These are phyloP conservation scores for Aspergillus cavernicola DNA, from an alignment of 495 filamentous ascomycete species.

Conservation along the genomic window DNA sequence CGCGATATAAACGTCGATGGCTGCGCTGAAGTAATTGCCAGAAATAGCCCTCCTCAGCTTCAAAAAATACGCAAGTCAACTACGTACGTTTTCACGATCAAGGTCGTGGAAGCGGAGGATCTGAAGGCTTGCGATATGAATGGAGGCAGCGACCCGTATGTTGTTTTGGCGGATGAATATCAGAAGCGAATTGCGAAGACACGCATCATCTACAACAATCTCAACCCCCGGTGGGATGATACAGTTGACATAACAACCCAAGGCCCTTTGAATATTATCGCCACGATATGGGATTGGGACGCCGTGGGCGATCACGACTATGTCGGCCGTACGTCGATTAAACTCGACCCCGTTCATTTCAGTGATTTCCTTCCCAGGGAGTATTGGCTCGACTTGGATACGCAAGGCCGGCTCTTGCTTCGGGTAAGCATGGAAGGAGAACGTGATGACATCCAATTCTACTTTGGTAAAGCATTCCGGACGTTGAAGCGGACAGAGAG, in stretches of 20 bases:
- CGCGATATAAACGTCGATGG: conserved; percentile 88
- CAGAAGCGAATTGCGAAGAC: conserved; percentile 97
- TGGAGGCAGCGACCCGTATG: conserved; percentile 93
- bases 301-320: conserved; percentile 96
- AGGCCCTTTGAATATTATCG: conserved; percentile 88
- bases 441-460: conserved; percentile 96
- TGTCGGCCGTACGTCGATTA: conserved; percentile 88
- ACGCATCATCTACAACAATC: conserved; percentile 80
- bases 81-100: conserved; percentile 97
- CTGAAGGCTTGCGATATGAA: conserved; percentile 95
- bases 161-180: conserved; percentile 94
- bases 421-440: conserved; percentile 98
- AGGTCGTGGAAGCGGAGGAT: conserved; percentile 98
- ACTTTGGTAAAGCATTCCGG: conserved; percentile 95
- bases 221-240: conserved; percentile 98
- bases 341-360: conserved; percentile 92
- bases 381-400: conserved; percentile 97
- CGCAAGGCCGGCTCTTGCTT: conserved; percentile 84
- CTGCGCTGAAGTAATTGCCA: conserved; percentile 77
- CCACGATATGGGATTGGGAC: conserved; percentile 99
- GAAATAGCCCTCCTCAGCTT: conserved; percentile 54
- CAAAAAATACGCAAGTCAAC: conserved; percentile 57
- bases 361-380: conserved; percentile 91
- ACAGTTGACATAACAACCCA: conserved; percentile 91
- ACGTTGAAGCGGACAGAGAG: conserved; percentile 91